Evolutionary conservation across 1,284 basidiomycete species (phyloP), one percentile per base, ranked within the genome.

Genomic region (Trametes hirsuta): DNA sequence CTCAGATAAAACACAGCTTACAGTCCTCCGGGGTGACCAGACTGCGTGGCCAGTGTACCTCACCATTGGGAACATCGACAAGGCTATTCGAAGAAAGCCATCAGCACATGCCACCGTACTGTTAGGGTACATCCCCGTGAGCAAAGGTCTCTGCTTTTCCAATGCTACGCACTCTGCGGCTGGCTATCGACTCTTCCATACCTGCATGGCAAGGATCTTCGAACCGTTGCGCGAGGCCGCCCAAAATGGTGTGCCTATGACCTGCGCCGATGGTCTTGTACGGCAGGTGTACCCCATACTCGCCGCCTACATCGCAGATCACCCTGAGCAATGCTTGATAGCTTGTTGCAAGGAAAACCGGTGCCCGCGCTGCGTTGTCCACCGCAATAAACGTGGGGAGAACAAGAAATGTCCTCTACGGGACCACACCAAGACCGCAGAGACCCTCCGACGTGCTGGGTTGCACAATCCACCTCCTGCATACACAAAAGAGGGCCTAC

Each of bases 251-350:
- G 65, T 71, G 2, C 22, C 45, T 3, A 73, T 72, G 65, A 45
- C 54, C 3, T 72, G 71, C 60, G 65, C 65, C 0, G 71, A 74
- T 58, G 61, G 71, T 3, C 11, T 34, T 2, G 41, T 67, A 5
- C 65, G 71, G 1, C 41, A 36, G 0, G 51, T 71, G n/a, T 66
- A 61, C 51, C 75, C 55, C n/a, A n/a, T n/a, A n/a, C n/a, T n/a
- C n/a, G n/a, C n/a, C n/a, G n/a, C n/a, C n/a, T n/a, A n/a, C n/a
- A 59, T 79, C 11, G 74, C 69, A 3, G 66, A 68, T 46, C 61
- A 65, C 50, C 75, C 14, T 0, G 78, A 82, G 57, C 80, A 80
- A 50, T 64, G 58, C 34, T 39, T 71, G 1, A 53, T 69, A 0
- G 55, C 66, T 1, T 66, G 68, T 48, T 58, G 53, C 35, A 50